Conservation (phyloP, 129 eudicot genomes). For the Scalesia atractyloides region DNA sequence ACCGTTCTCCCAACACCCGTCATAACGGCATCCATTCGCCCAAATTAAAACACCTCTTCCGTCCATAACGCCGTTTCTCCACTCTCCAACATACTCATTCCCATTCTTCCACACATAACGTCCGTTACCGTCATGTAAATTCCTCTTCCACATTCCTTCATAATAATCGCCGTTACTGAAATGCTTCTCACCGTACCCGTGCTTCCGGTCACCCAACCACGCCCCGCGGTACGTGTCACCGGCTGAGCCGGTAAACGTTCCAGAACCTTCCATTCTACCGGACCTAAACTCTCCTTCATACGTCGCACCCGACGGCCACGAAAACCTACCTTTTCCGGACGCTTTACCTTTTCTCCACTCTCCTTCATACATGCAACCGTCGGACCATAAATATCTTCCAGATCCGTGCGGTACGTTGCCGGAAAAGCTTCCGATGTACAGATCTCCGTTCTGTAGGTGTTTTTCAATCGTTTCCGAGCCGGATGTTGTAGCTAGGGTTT, state of each 20-base stretch:
- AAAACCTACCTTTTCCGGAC: slow-evolving; percentile 83
- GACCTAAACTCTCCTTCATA: slow-evolving; percentile 90
- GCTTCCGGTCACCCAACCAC: slow-evolving; percentile 75
- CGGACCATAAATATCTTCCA: slow-evolving; percentile 89
- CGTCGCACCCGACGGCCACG: slow-evolving; percentile 98
- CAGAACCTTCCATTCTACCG: slow-evolving; percentile 93
- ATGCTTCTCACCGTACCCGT: slow-evolving; percentile 75
- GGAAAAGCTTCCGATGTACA: slow-evolving; percentile 71
- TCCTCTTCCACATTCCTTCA: slow-evolving; percentile 72
- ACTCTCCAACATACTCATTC: slow-evolving; percentile 87
- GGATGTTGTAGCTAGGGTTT: slow-evolving; percentile 17
- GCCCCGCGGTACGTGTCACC: slow-evolving; percentile 80
- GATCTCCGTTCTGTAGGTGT: slow-evolving; percentile 81
- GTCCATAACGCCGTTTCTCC: slow-evolving; percentile 76
- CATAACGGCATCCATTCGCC: slow-evolving; percentile 72
- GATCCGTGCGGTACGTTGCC: slow-evolving; percentile 87
- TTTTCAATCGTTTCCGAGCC: slow-evolving; percentile 45
- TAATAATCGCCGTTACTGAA: slow-evolving; percentile 85
- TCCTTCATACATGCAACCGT: slow-evolving; percentile 97
- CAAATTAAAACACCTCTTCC: slow-evolving; percentile 82
- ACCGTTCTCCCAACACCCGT: slow-evolving; percentile 88
- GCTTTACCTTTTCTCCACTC: slow-evolving; percentile 93
- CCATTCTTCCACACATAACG: slow-evolving; percentile 90
- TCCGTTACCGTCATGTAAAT: slow-evolving; percentile 81
- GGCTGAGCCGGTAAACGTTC: slow-evolving; percentile 83